Evolutionary conservation across 352 stramenopile species (phyloP).

Genomic region (Phytophthora constricta): DNA sequence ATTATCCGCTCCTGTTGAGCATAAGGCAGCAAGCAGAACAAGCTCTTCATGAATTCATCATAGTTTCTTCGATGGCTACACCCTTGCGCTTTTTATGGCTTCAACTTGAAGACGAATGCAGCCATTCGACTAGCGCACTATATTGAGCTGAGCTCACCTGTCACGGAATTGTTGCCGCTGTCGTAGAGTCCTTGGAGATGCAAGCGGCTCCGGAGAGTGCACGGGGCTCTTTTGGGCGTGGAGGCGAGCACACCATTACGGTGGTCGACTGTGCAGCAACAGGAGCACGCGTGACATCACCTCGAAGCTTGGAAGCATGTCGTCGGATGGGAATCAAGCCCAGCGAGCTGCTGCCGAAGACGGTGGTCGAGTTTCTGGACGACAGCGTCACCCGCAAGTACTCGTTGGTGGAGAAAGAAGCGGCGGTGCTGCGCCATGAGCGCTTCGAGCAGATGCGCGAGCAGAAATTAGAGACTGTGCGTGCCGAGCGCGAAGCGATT

Average conservation of each 20-base stretch:
- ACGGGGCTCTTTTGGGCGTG: constrained; percentile 17
- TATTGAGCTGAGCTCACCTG: constrained; percentile 8
- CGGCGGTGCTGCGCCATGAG: constrained; percentile 68
- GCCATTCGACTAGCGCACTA: constrained; percentile 22
- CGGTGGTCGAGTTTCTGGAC: constrained; percentile 61
- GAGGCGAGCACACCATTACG: constrained; percentile 50
- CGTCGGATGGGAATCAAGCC: constrained; percentile 69
- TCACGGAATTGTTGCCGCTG: neutral
- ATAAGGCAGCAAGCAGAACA: neutral
- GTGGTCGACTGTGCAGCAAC: constrained; percentile 57
- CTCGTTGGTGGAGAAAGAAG: constrained; percentile 75
- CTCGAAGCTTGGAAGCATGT: constrained; percentile 76
- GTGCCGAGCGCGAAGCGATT: constrained; percentile 62
- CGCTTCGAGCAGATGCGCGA: constrained; percentile 76
- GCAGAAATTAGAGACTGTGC: constrained; percentile 64
- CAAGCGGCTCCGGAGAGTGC: constrained; percentile 10
- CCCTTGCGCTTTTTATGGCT: neutral
- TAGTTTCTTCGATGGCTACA: neutral
- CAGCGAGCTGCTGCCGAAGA: constrained; percentile 67
- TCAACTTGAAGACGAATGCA: neutral
- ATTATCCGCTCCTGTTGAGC: constrained; percentile 14
- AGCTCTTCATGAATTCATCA: neutral
- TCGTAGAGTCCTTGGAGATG: constrained; percentile 13
- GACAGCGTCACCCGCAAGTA: constrained; percentile 55
- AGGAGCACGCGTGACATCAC: constrained; percentile 63